Evolutionary conservation across 2,329 filamentous ascomycete species (phyloP), one percentile per base, ranked within the genome.

Genomic region (Cladosporium colombiae): DNA sequence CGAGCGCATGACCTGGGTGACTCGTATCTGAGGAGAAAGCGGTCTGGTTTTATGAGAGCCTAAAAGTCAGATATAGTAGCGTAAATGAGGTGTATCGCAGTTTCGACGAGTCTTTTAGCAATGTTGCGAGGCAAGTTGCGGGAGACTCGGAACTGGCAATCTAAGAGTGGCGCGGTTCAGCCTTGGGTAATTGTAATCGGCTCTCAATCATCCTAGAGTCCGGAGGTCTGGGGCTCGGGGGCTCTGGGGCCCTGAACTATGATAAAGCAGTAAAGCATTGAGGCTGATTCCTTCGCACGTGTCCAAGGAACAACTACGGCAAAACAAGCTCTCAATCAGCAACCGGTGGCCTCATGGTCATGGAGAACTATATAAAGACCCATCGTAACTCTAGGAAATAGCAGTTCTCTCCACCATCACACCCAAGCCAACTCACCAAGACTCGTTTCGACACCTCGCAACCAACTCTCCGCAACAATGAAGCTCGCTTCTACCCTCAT

Each of bases 401-500:
- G n/a, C n/a, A 5, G n/a, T 46, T 46, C 40, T 46, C n/a, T 46
- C n/a, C 40, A 46, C n/a, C 40, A 46, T 46, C 40, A 21, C 40
- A 8, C 21, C n/a, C 40, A 46, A 46, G 6, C 3, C n/a, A 21
- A 46, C 40, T 46, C n/a, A 21, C 10, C 40, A 46, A 46, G n/a
- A 46, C n/a, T 46, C 40, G 40, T 46, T 46, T 10, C 11, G n/a
- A 21, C n/a, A 46, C n/a, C 40, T 29, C 31, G 8, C 44, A 62
- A 60, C 27, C 52, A 56, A 18, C 10, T 16, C 16, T 56, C 52
- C 31, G 52, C 50, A 29, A 56, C 33, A 14, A 59, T 59, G 56
- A 59, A 59, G 56, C 44, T 59, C 18, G 21, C 56, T 31, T 33
- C 56, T 10, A 59, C 29, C 27, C 23, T 59, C 56, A 25, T 37